A percentile compares a stretch with the other conserved stretches of the same genome.
Evolutionary conservation across 495 filamentous ascomycete species (phyloP).

Genomic region (Neurospora sp.): DNA sequence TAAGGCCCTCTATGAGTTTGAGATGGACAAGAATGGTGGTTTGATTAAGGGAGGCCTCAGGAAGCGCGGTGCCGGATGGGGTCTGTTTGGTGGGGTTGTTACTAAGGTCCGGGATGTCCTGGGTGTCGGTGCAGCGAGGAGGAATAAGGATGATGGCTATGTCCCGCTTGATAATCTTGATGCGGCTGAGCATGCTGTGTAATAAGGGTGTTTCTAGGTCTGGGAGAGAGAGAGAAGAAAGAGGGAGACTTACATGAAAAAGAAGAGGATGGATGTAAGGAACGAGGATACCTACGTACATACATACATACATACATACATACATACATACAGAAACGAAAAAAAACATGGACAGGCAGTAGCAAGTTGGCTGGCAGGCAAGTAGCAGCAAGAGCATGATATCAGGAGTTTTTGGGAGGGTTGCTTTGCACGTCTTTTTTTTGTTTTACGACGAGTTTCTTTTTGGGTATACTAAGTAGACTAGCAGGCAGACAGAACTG

Average conservation of each 20-base stretch:
- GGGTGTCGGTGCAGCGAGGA: conserved; percentile 20
- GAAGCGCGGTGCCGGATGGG: conserved; percentile 37
- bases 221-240: background rate
- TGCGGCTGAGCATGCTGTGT: conserved; percentile 8
- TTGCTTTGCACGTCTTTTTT: background rate
- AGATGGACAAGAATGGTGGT: background rate
- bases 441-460: background rate
- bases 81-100: conserved; percentile 30
- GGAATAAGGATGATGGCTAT: conserved; percentile 45
- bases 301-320: background rate
- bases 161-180: conserved; percentile 45
- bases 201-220: background rate
- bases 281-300: background rate
- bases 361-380: background rate
- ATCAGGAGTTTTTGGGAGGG: background rate
- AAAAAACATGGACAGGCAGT: background rate
- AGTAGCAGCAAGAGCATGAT: background rate
- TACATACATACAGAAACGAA: background rate
- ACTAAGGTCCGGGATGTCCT: conserved; percentile 28
- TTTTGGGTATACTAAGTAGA: background rate
- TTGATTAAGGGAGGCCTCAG: conserved; percentile 21
- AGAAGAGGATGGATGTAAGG: background rate
- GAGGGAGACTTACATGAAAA: background rate
- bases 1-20: conserved; percentile 42
- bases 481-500: background rate